Percentiles rank a stretch among this genome's conserved stretches.
Conservation (phyloP, 805 yeast species). For the Wickerhamiella kurtzmanii region DNA sequence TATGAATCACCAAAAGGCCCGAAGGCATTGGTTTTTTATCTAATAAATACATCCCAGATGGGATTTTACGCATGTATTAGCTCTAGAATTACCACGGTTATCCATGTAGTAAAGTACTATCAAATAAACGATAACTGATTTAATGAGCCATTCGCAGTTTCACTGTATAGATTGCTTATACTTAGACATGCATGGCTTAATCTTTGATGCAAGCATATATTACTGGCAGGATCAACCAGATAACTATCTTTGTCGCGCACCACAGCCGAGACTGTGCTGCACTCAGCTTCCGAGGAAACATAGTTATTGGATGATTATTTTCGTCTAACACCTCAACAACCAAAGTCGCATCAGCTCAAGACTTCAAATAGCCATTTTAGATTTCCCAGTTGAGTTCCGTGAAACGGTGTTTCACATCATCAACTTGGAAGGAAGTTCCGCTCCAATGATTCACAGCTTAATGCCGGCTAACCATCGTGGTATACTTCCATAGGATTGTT, state of each 20-base stretch:
- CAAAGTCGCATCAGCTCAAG: background rate
- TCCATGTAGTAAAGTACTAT: constrained; percentile 36
- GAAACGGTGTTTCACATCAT: background rate
- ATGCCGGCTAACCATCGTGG: background rate
- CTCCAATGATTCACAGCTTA: background rate
- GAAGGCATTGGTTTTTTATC: constrained; percentile 35
- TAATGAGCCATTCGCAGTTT: constrained; percentile 40
- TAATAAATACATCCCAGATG: constrained; percentile 33
- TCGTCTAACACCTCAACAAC: background rate
- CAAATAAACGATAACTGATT: constrained; percentile 39
- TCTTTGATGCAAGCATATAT: constrained; percentile 41
- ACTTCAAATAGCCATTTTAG: background rate
- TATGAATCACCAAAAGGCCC: constrained; percentile 34
- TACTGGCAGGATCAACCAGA: constrained; percentile 41
- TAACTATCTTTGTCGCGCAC: constrained; percentile 23
- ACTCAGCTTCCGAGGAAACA: constrained; percentile 6
- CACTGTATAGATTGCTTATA: constrained; percentile 36
- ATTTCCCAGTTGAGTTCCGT: background rate
- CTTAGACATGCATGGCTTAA: constrained; percentile 39
- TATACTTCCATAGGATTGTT: background rate
- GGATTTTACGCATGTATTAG: constrained; percentile 36
- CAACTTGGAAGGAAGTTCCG: background rate
- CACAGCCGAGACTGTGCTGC: background rate
- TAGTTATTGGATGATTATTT: constrained; percentile 3
- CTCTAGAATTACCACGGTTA: constrained; percentile 38